Evolutionary conservation across 768 basidiomycete genomes (phyloP), one percentile per base, ranked within the genome.

Genomic region (Russula sp.): DNA sequence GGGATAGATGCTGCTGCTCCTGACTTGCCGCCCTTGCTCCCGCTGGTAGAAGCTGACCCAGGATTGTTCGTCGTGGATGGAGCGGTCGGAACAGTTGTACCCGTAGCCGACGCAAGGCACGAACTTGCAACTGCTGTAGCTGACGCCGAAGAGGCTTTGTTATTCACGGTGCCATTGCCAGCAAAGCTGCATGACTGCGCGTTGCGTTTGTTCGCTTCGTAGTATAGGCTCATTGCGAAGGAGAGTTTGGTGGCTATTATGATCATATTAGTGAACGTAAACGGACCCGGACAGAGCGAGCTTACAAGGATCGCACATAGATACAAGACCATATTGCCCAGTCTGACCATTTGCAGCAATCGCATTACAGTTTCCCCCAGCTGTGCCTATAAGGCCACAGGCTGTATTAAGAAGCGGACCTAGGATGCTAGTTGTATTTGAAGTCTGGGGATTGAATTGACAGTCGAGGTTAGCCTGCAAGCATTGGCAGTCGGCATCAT

Each of bases 121-220:
- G 87, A 85, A 57, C 75, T 80, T 25, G 81, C 86, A 43, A 81
- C 86, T 41, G 76, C 76, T 45, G 83, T 82, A 34, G 78, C 77
- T 10, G 78, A 74, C 16, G 72, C 69, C 7, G 86, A 70, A 35
- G 86, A 79, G 16, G 83, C 82, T 3, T 69, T 70, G 16, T 69
- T 70, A 16, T 90, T 89, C 65, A 91, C 77, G 16, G 90, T 91
- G 6, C 85, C 93, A 70, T 97, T 97, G 8, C 93, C 92, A 56
- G 73, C 73, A 70, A 97, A 96, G 75, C 80, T 82, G 75, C 93
- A 96, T 8, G 89, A 78, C 55, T 80, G 75, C 7, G 75, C 69
- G 57, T 84, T 75, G 64, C 81, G 80, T 71, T 80, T 81, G 58
- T 81, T 81, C 35, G 77, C 71, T 68, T 88, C 83, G 70, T 87